Conservation (phyloP, 768 basidiomycete species). For the Lyophyllum shimeji region DNA sequence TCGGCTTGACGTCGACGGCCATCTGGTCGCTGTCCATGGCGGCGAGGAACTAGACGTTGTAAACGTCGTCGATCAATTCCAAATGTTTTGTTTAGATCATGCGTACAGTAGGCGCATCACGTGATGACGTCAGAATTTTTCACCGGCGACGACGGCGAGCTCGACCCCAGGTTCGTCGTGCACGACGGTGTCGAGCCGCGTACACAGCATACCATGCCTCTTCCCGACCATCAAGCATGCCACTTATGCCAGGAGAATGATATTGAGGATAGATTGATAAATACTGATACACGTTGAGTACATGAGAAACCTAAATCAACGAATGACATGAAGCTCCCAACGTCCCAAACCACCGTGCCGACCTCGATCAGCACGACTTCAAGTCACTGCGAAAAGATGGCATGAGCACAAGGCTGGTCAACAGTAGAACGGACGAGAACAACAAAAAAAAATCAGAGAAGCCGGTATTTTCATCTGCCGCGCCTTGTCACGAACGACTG, state of each 20-base stretch:
- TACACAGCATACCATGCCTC: too few relatives aligned
- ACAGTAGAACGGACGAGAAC: too few relatives aligned
- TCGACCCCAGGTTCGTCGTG: not conserved
- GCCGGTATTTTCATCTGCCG: slow-evolving; percentile 60
- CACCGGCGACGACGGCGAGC: not conserved
- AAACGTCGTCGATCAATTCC: slow-evolving; percentile 9
- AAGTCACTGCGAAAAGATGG: not conserved
- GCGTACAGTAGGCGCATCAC: slow-evolving; percentile 9
- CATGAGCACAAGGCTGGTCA: not conserved
- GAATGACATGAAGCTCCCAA: not conserved
- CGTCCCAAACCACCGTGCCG: too few relatives aligned
- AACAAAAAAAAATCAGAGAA: slow-evolving; percentile 51
- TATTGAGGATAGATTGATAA: not conserved
- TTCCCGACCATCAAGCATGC: not conserved
- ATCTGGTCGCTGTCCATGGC: slow-evolving; percentile 22
- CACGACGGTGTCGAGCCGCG: not conserved
- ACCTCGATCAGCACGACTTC: too few relatives aligned
- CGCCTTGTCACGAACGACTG: slow-evolving; percentile 28
- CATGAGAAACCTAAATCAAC: not conserved
- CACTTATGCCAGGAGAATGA: not conserved
- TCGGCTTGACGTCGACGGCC: slow-evolving; percentile 10
- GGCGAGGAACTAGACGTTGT: slow-evolving; percentile 3
- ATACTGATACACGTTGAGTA: not conserved
- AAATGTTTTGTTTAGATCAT: slow-evolving; percentile 10
- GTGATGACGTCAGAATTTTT: slow-evolving; percentile 2